Conservation (phyloP, 2,329 filamentous ascomycete species). For the Xylariaceae sp. region DNA sequence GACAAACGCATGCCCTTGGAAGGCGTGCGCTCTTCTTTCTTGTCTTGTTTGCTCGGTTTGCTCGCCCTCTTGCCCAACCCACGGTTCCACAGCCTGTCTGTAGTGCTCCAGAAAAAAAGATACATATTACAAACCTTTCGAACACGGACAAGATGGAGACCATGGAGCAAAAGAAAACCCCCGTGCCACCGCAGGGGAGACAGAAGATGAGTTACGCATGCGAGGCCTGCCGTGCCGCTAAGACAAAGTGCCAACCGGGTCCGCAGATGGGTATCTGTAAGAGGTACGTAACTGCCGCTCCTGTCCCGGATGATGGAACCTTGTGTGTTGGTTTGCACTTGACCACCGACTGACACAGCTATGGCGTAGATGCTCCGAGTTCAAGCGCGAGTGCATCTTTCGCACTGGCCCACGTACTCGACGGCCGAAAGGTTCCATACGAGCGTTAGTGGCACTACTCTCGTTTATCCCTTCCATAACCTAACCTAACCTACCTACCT, state of each 20-base stretch:
- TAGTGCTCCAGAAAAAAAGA: too few species aligned
- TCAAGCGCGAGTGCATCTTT: constrained; percentile 49
- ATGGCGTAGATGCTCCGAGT: constrained; percentile 42
- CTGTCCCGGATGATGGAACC: too few species aligned
- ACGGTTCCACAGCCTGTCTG: too few species aligned
- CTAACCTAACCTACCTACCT: too few species aligned
- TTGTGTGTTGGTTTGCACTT: too few species aligned
- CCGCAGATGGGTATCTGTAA: constrained; percentile 44
- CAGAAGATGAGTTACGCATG: constrained; percentile 43
- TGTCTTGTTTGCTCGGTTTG: too few species aligned
- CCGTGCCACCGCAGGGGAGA: constrained; percentile 5
- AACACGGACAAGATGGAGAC: too few species aligned
- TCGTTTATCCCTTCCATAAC: neutral
- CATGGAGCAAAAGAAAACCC: constrained; percentile 11
- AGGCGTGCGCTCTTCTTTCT: too few species aligned
- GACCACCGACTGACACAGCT: too few species aligned
- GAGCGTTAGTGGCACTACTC: constrained; percentile 32
- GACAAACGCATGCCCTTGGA: too few species aligned
- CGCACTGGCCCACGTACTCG: constrained; percentile 46
- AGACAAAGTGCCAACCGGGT: constrained; percentile 48
- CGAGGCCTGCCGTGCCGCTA: constrained; percentile 49
- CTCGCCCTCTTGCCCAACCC: too few species aligned
- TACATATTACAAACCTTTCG: too few species aligned
- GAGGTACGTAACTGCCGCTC: constrained; percentile 43
- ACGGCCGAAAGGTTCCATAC: constrained; percentile 36